Evolutionary conservation across 192 early-diverging fungal species (phyloP).

Genomic region (Coemansia sp.): DNA sequence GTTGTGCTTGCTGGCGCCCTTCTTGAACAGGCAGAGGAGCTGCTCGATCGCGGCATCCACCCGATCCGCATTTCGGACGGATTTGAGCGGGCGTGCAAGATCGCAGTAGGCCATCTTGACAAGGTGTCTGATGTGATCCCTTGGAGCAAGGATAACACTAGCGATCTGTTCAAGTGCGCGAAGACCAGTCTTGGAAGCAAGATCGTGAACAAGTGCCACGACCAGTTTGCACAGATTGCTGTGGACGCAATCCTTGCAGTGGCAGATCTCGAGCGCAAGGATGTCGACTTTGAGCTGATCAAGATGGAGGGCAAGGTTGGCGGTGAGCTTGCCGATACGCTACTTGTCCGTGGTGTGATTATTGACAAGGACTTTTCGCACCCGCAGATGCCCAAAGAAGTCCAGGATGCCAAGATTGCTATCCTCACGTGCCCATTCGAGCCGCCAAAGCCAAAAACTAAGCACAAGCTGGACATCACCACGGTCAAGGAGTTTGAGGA

Average conservation of each 20-base stretch:
- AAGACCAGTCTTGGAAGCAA: slow-evolving; percentile 98
- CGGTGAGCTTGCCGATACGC: slow-evolving; percentile 90
- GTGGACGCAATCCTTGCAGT: slow-evolving; percentile 97
- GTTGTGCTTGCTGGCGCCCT: slow-evolving; percentile 98
- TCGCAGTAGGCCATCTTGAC: slow-evolving; percentile 92
- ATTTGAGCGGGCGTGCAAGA: slow-evolving; percentile 93
- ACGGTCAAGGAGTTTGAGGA: slow-evolving; percentile 98
- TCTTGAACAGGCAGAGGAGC: slow-evolving; percentile 92
- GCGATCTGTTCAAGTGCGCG: slow-evolving; percentile 89
- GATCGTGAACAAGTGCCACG: slow-evolving; percentile 99
- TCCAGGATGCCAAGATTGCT: slow-evolving; percentile 94
- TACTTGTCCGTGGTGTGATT: slow-evolving; percentile 95
- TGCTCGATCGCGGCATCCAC: slow-evolving; percentile 96
- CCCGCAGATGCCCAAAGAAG: slow-evolving; percentile 98
- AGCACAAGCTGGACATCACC: slow-evolving; percentile 99
- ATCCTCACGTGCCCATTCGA: slow-evolving; percentile 99
- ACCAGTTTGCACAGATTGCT: slow-evolving; percentile 96
- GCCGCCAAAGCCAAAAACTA: slow-evolving; percentile 99
- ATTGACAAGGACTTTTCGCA: slow-evolving; percentile 99
- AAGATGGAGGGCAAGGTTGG: slow-evolving; percentile 99
- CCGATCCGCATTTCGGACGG: slow-evolving; percentile 99
- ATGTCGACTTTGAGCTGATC: slow-evolving; percentile 99
- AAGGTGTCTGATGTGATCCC: slow-evolving; percentile 88
- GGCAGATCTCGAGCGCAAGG: slow-evolving; percentile 97
- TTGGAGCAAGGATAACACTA: slow-evolving; percentile 77